Percentiles rank a stretch among this genome's conserved stretches.
Evolutionary conservation across 257 asterid genomes (phyloP).

Genomic region (Nicotiana tomentosiformis): DNA sequence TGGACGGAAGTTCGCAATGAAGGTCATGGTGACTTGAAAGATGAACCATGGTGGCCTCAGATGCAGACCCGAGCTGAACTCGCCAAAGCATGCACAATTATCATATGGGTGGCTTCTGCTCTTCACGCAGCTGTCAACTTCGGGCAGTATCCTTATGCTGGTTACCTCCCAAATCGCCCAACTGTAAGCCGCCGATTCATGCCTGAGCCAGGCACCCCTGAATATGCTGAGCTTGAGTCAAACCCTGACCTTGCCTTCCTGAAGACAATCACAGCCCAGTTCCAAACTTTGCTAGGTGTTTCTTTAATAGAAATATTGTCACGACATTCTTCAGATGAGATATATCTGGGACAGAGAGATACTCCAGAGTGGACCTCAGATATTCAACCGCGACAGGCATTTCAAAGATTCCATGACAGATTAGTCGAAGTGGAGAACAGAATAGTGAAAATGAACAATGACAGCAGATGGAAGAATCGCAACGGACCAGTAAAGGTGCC

Average conservation of each 20-base stretch:
- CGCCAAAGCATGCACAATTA: constrained; percentile 12
- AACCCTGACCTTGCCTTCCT: constrained; percentile 24
- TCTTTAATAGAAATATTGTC: constrained; percentile 28
- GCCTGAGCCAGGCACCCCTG: constrained; percentile 34
- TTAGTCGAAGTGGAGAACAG: constrained; percentile 17
- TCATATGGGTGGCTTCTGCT: constrained; percentile 34
- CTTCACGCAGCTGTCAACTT: constrained; percentile 34
- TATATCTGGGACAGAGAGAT: constrained; percentile 33
- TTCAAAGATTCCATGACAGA: constrained; percentile 16
- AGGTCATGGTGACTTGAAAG: constrained; percentile 34
- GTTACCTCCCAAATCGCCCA: constrained; percentile 32
- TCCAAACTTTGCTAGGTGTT: constrained; percentile 26
- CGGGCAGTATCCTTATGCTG: constrained; percentile 36
- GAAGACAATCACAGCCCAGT: constrained; percentile 25
- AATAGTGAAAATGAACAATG: constrained; percentile 20
- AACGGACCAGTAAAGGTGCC: constrained; percentile 24
- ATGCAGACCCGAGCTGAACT: constrained; percentile 27
- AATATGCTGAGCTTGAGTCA: constrained; percentile 23
- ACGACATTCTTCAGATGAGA: constrained; percentile 28
- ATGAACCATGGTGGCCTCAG: constrained; percentile 28
- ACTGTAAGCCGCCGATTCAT: constrained; percentile 24
- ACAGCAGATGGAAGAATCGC: constrained; percentile 21
- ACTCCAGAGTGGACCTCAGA: constrained; percentile 28
- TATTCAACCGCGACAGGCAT: constrained; percentile 14
- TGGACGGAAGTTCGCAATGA: constrained; percentile 23